Evolutionary conservation across 108 stramenopile species (phyloP), one percentile per base, ranked within the genome.

Genomic region (Fistulifera pelliculosa): DNA sequence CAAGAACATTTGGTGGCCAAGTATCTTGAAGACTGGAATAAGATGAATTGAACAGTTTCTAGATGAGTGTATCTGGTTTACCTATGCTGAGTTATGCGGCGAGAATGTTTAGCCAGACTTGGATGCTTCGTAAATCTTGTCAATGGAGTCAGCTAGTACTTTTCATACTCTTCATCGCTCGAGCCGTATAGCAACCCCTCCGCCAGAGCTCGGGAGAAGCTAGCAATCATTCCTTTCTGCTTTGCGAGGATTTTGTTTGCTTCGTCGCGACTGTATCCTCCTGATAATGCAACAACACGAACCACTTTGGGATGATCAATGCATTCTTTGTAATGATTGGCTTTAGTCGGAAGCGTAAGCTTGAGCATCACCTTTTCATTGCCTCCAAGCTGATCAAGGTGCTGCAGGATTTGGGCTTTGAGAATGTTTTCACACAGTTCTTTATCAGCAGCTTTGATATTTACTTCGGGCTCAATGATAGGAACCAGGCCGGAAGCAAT

Each of bases 381-480:
- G 2, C 60, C 59, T 11, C 60, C 58, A 3, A 86, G 64, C 14
- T 56, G 19, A 54, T 86, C 69, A 28, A 90, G 64, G 21, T 74
- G 64, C 56, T 84, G 66, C 18, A 81, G 44, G 2, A 90, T 54
- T 25, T 62, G 61, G 1, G 43, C 62, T 50, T 70, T 74, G 24
- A 90, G 66, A 21, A 85, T 56, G 4, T 60, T 69, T 62, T 90
- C 89, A 23, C 70, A 68, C 48, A 74, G 64, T 22, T 61, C 52
- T 54, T 90, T 90, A 15, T 83, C 73, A 5, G 75, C 61, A 59
- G 60, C 53, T 11, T 69, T 65, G 53, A 86, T 86, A 56, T 77
- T 65, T 0, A 90, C 76, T 62, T 90, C 89, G 21, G 89, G 89
- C 58, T 90, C 89, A 27, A 90, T 62, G 49, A 90, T 90, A 14